Evolutionary conservation across 805 yeast species (phyloP).

Genomic region (Candida ovalis): DNA sequence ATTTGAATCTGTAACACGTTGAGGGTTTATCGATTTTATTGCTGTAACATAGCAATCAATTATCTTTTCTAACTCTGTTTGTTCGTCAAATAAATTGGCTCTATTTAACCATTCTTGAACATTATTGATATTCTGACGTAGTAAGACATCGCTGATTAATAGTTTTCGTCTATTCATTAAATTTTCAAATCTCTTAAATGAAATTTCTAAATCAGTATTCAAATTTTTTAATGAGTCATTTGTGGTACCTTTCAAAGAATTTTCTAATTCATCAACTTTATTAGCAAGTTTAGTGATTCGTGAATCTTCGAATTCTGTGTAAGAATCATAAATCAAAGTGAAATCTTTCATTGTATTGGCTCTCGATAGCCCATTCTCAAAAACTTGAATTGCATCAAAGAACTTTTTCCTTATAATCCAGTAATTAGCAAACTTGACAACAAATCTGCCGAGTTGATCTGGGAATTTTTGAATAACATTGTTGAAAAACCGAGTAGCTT

Average conservation of each 20-base stretch:
- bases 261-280: conserved; percentile 15
- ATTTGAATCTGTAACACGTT: conserved; percentile 34
- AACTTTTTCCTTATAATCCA: conserved; percentile 37
- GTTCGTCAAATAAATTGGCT: conserved; percentile 40
- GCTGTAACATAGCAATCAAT: conserved; percentile 63
- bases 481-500: conserved; percentile 25
- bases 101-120: conserved; percentile 70
- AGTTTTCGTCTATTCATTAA: conserved; percentile 55
- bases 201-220: conserved; percentile 37
- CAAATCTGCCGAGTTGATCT: conserved; percentile 53
- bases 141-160: conserved; percentile 59
- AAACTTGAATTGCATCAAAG: conserved; percentile 37
- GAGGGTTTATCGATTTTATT: conserved; percentile 60
- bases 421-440: conserved; percentile 45
- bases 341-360: conserved; percentile 59
- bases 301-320: conserved; percentile 57
- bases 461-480: conserved; percentile 44
- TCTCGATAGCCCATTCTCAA: conserved; percentile 44
- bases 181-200: conserved; percentile 47
- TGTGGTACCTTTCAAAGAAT: conserved; percentile 5
- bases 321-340: conserved; percentile 57
- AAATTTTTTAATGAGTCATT: conserved; percentile 14
- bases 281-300: conserved; percentile 33
- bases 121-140: conserved; percentile 59
- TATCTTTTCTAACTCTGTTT: conserved; percentile 37